Evolutionary conservation across 2,329 filamentous ascomycete genomes (phyloP).

Genomic region (Thielaviopsis musarum): DNA sequence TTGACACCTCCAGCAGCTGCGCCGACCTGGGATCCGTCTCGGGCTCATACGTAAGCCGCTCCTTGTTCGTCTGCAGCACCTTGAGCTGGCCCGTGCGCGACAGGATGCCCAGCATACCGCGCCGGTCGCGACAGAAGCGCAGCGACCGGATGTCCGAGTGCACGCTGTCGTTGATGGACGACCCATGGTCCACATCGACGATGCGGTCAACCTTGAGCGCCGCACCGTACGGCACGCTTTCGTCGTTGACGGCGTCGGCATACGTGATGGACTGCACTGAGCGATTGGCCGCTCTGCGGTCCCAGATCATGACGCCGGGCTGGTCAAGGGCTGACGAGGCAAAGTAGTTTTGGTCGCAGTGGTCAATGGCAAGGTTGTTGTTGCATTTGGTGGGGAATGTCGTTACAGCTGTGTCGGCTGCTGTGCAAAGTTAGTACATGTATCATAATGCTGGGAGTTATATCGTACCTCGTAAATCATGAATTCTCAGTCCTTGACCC

Average conservation of each 20-base stretch:
- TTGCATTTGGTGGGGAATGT: slow-evolving; percentile 51
- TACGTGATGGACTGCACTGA: slow-evolving; percentile 37
- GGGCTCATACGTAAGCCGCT: slow-evolving; percentile 23
- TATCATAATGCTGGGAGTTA: slow-evolving; percentile 15
- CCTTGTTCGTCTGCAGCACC: slow-evolving; percentile 40
- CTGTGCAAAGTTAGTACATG: slow-evolving; percentile 15
- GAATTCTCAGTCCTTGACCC: slow-evolving; percentile 56
- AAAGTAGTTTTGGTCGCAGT: slow-evolving; percentile 68
- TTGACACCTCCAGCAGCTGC: slow-evolving; percentile 41
- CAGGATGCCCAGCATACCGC: slow-evolving; percentile 43
- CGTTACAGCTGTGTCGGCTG: slow-evolving; percentile 34
- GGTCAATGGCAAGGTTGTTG: slow-evolving; percentile 62
- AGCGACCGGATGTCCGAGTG: slow-evolving; percentile 45
- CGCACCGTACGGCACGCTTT: slow-evolving; percentile 45
- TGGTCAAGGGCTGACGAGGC: slow-evolving; percentile 63
- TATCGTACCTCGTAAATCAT: slow-evolving; percentile 54
- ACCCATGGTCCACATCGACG: slow-evolving; percentile 36
- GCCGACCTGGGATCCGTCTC: slow-evolving; percentile 23
- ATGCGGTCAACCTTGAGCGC: slow-evolving; percentile 40
- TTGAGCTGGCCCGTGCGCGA: slow-evolving; percentile 47
- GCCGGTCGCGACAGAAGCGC: slow-evolving; percentile 44
- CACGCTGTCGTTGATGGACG: slow-evolving; percentile 34
- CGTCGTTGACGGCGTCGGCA: slow-evolving; percentile 39
- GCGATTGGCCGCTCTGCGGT: slow-evolving; percentile 45
- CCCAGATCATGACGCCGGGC: slow-evolving; percentile 62